Percentiles rank a stretch among this genome's conserved stretches.
These are phyloP conservation scores for Epichloe hybrida DNA, from an alignment of 2,329 filamentous ascomycete genomes.

Conservation along the genomic window DNA sequence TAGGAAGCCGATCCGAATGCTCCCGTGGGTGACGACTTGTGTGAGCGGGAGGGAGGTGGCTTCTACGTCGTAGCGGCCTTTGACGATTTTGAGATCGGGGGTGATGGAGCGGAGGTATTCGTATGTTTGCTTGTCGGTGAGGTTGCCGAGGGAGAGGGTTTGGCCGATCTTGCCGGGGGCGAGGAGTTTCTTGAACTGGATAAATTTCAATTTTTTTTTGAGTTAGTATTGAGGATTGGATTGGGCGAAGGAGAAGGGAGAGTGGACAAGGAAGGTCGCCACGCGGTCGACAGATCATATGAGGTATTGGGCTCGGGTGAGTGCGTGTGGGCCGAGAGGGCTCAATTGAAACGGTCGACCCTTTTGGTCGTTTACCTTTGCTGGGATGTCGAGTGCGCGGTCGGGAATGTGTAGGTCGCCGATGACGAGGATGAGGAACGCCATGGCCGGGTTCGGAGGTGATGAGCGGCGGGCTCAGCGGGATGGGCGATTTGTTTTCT, in stretches of 20 bases:
- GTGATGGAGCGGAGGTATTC: slow-evolving; percentile 65
- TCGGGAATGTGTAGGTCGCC: slow-evolving; percentile 92
- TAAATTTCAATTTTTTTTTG: not conserved
- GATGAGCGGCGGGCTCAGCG: not conserved
- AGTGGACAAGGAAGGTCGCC: too few relatives aligned
- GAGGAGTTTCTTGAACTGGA: slow-evolving; percentile 72
- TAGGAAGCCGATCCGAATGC: slow-evolving; percentile 51
- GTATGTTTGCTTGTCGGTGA: slow-evolving; percentile 68
- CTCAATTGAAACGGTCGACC: too few relatives aligned
- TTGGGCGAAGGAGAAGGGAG: too few relatives aligned
- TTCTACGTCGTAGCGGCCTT: slow-evolving; percentile 53
- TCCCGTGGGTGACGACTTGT: slow-evolving; percentile 52
- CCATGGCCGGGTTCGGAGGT: slow-evolving; percentile 38
- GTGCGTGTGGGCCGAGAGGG: too few relatives aligned
- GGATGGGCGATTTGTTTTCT: not conserved
- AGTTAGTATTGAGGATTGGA: too few relatives aligned
- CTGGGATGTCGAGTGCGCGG: slow-evolving; percentile 76
- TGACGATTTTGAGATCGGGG: slow-evolving; percentile 58
- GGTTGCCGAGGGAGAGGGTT: slow-evolving; percentile 66
- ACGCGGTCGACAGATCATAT: too few relatives aligned
- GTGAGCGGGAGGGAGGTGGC: slow-evolving; percentile 51
- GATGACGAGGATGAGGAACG: slow-evolving; percentile 81
- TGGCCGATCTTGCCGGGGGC: slow-evolving; percentile 74
- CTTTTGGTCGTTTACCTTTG: slow-evolving; percentile 49
- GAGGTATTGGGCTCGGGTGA: too few relatives aligned